A percentile compares a stretch with the other conserved stretches of the same genome.
Evolutionary conservation across 768 basidiomycete genomes (phyloP).

Genomic region (Lactifluus pinguis): DNA sequence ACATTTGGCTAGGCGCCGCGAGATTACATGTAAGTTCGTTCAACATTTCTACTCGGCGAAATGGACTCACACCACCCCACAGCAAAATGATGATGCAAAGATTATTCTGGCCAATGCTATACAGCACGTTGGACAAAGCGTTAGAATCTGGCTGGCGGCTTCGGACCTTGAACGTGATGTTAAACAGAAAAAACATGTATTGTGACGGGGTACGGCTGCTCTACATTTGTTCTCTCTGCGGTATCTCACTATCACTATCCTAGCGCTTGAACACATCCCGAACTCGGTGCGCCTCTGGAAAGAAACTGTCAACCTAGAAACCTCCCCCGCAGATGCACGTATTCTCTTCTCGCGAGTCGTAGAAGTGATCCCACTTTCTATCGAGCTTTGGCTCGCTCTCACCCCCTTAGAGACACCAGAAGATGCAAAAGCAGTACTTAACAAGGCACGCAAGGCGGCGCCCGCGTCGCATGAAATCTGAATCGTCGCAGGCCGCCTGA

Average conservation of each 20-base stretch:
- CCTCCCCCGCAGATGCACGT: constrained; percentile 79
- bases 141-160: constrained; percentile 94
- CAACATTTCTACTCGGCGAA: not conserved
- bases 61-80: not conserved
- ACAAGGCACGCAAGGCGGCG: constrained; percentile 89
- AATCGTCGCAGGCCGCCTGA: constrained; percentile 89
- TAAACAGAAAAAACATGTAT: constrained; percentile 80
- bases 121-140: constrained; percentile 88
- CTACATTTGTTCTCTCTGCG: not conserved
- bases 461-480: constrained; percentile 98
- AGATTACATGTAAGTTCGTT: constrained; percentile 67
- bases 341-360: constrained; percentile 90
- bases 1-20: constrained; percentile 97
- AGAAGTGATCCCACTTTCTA: constrained; percentile 91
- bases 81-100: constrained; percentile 92
- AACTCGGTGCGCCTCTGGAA: constrained; percentile 98
- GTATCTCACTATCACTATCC: not conserved
- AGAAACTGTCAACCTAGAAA: constrained; percentile 93
- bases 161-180: constrained; percentile 81
- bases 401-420: constrained; percentile 92
- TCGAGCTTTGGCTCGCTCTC: constrained; percentile 98
- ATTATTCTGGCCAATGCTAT: constrained; percentile 90
- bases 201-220: constrained; percentile 67
- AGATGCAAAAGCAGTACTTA: constrained; percentile 84
- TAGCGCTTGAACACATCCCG: constrained; percentile 94